A percentile compares a stretch with the other conserved stretches of the same genome.
phyloP scores from a whole-genome alignment of 2,329 filamentous ascomycete genomes.

The Pseudocercospora vitis region DNA sequence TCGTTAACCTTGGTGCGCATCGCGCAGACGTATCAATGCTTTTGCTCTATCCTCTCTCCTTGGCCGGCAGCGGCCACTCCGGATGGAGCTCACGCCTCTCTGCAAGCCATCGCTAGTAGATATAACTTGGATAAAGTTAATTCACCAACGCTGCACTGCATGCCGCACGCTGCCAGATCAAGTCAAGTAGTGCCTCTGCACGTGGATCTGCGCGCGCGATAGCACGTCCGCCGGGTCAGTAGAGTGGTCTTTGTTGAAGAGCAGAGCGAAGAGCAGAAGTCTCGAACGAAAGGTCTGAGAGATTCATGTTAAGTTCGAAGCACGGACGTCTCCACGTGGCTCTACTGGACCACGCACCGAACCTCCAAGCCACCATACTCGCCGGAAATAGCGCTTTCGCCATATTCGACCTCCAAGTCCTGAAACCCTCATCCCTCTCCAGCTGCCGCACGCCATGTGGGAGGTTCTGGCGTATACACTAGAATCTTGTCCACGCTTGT shows the following conservation, averaged over 20 bases:
- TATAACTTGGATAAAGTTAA: background rate
- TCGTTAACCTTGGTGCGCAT: too few relatives aligned
- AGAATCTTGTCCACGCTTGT: background rate
- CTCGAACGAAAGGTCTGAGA: background rate
- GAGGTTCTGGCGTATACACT: background rate
- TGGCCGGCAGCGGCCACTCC: conserved; percentile 2
- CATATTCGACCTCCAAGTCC: background rate
- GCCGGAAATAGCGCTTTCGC: background rate
- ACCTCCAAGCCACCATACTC: background rate
- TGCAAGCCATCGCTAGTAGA: background rate
- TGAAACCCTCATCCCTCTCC: background rate
- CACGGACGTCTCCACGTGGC: background rate
- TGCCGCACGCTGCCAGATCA: too few relatives aligned
- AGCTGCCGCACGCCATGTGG: background rate
- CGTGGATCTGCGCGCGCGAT: too few relatives aligned
- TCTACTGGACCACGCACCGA: background rate
- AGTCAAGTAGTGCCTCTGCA: too few relatives aligned
- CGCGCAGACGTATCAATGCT: too few relatives aligned
- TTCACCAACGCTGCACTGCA: background rate
- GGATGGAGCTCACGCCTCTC: background rate
- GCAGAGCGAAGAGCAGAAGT: background rate
- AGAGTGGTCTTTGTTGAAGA: background rate
- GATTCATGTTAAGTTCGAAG: background rate
- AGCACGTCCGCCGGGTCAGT: too few relatives aligned
- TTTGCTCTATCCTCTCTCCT: too few relatives aligned